Percentiles rank a stretch among this genome's conserved stretches.
Conservation (phyloP, 768 basidiomycete genomes). For the Imleria badia region DNA sequence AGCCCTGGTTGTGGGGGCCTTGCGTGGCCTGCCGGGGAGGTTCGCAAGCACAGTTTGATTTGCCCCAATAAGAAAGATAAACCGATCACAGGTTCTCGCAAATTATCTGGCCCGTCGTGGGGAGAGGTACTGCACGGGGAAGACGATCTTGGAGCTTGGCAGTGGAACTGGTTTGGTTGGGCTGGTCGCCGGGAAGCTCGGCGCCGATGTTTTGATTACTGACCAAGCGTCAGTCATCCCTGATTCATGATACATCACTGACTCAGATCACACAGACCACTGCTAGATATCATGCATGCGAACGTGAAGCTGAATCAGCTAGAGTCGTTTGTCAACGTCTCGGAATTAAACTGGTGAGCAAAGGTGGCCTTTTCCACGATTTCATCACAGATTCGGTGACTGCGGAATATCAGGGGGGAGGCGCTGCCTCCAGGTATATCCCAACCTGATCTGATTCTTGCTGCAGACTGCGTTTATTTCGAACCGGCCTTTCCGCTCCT, state of each 20-base stretch:
- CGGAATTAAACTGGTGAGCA: conserved; percentile 81
- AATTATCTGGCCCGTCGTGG: conserved; percentile 67
- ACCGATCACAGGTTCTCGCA: conserved; percentile 62
- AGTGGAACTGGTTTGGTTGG: conserved; percentile 95
- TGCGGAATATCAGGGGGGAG: conserved; percentile 55
- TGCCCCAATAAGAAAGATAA: neutral
- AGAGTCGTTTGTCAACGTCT: conserved; percentile 48
- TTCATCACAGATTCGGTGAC: conserved; percentile 1
- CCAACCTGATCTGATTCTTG: conserved; percentile 70
- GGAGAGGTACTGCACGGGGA: conserved; percentile 46
- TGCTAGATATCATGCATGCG: conserved; percentile 74
- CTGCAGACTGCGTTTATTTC: conserved; percentile 95
- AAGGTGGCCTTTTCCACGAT: conserved; percentile 8
- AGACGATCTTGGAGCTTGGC: conserved; percentile 77
- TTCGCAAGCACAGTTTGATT: conserved; percentile 32
- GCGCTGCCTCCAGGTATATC: conserved; percentile 47
- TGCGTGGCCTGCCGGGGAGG: conserved; percentile 92
- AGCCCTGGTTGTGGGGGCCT: conserved; percentile 90
- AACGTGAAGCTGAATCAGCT: conserved; percentile 73
- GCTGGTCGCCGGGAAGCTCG: conserved; percentile 71
- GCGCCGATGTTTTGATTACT: conserved; percentile 74
- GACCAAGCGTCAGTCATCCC: conserved; percentile 78
- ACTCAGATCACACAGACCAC: conserved; percentile 47
- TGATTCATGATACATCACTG: conserved; percentile 6
- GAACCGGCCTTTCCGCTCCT: conserved; percentile 91